Percentiles rank a stretch among this genome's conserved stretches.
phyloP scores from a whole-genome alignment of 371 early-diverging fungal species.

The Dentiscutata heterogama region DNA sequence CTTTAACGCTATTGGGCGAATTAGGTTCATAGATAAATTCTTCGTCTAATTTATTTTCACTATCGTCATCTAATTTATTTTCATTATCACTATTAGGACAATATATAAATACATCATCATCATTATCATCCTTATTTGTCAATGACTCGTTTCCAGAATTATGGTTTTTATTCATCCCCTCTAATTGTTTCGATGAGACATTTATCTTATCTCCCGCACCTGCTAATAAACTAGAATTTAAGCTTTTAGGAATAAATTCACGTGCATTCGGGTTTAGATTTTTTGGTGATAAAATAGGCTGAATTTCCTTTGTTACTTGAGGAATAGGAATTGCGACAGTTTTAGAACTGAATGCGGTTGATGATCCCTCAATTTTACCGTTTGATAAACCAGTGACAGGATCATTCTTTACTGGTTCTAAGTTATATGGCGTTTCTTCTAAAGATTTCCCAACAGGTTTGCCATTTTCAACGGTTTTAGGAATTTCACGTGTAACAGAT shows the following conservation, averaged over 20 bases:
- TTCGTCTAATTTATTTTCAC: background rate
- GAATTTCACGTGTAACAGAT: background rate
- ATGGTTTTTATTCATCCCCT: background rate
- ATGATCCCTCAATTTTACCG: background rate
- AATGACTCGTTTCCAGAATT: background rate
- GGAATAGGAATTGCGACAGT: slow-evolving; percentile 17
- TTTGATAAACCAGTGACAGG: background rate
- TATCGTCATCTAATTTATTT: background rate
- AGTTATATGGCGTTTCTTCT: background rate
- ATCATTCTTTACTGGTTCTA: background rate
- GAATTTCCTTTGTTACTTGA: slow-evolving; percentile 6
- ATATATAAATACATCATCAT: background rate
- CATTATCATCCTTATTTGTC: background rate
- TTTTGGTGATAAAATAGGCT: background rate
- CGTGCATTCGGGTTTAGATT: slow-evolving; percentile 41
- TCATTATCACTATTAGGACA: no score
- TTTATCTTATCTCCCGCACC: background rate
- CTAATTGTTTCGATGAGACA: background rate
- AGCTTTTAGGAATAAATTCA: slow-evolving; percentile 26
- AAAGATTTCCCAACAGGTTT: background rate
- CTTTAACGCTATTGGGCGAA: background rate
- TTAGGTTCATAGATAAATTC: slow-evolving; percentile 2
- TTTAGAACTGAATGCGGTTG: background rate
- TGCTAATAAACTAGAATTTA: background rate
- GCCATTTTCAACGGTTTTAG: background rate